Base-by-base conservation (phyloP, 2,329 filamentous ascomycete species). In the Aspergillus alliaceus region DNA sequence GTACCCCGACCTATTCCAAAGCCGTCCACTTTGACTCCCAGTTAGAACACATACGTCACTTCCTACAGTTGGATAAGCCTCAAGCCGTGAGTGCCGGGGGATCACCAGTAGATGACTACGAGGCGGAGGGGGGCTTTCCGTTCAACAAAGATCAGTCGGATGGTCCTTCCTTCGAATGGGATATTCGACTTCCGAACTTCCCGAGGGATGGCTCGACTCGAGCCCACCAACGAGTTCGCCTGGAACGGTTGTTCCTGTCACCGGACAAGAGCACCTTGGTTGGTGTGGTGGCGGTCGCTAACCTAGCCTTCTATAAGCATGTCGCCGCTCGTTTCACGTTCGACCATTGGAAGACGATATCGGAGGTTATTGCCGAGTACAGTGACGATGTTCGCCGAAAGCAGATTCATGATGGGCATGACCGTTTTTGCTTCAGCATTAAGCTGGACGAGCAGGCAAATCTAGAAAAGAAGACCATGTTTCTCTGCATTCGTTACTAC, bases 311-410 rank as follows among this genome's bases (percentile, higher is more conserved):
- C 77, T 85, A 93, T 53, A 99, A 99, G 77, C 75, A 82, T 6
- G 91, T 99, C 53, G 86, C 89, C n/a, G 93, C 91, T 73, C 87
- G 95, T 51, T 99, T 99, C 75, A 99, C 95, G 0, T 84, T 97
- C 47, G 95, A 99, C 74, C 95, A 96, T 77, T 99, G 95, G 95
- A 96, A 96, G 82, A 99, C 95, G 0, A 96, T 93, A 0, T 99
- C 95, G 0, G 95, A 99, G 72, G 90, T 98, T 1, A 83, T 84
- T 35, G 93, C 91, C n/a, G 92, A 97, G 67, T 99, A 86, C 78
- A 88, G 87, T 72, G 85, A 90, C 60, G 90, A 95, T 75, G 84
- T 93, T 46, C 85, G 86, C 42, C 85, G 86, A 27, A 85, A 85
- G 64, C 85, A 89, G 40, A 58, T 64, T 12, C 78, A 84, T 22